Base-by-base conservation (phyloP, 306 rosid genomes). In the Purshia tridentata region DNA sequence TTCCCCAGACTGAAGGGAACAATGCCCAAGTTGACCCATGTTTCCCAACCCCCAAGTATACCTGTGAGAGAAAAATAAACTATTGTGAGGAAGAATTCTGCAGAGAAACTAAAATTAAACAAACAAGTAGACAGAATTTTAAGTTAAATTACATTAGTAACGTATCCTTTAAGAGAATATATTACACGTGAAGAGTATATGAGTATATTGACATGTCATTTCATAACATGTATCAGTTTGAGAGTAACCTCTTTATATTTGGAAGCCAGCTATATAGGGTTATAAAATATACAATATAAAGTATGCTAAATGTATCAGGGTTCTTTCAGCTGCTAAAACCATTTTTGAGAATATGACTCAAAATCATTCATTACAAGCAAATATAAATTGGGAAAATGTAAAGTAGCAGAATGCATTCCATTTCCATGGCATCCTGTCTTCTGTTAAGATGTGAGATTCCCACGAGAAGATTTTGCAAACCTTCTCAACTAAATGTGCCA, bases 11-110 rank as follows among this genome's bases (percentile, higher is more conserved):
- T 89, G 98, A 23, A 91, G 96, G 56, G 96, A 93, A 81, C 94
- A 87, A 80, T 93, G 97, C 74, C 98, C 97, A n/a, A 93, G 97
- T 75, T 93, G 98, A 62, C 98, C 98, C 96, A 91, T 86, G 77
- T 68, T 89, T 79, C 98, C 98, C 35, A 91, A 83, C 52, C 98
- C 98, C 97, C 98, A 93, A 9, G 98, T 91, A 82, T 86, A 93
- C 70, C 98, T 93, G 81, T 78, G 78, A 80, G 39, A 67, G 65
- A 62, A 67, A 78, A 79, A 75, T 60, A 50, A 66, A 76, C 65
- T 65, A 77, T 75, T 42, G 75, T 20, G 47, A 79, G 49, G 70
- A 65, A 67, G 50, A 68, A 76, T 65, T 44, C 46, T 8, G 6
- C 41, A 53, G 9, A 61, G 59, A 49, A 39, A 52, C 51, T 14